Percentiles rank a stretch among this genome's conserved stretches.
These are phyloP conservation scores for Corniculantispora saksenae DNA, from an alignment of 2,329 filamentous ascomycete genomes.

Conservation along the genomic window DNA sequence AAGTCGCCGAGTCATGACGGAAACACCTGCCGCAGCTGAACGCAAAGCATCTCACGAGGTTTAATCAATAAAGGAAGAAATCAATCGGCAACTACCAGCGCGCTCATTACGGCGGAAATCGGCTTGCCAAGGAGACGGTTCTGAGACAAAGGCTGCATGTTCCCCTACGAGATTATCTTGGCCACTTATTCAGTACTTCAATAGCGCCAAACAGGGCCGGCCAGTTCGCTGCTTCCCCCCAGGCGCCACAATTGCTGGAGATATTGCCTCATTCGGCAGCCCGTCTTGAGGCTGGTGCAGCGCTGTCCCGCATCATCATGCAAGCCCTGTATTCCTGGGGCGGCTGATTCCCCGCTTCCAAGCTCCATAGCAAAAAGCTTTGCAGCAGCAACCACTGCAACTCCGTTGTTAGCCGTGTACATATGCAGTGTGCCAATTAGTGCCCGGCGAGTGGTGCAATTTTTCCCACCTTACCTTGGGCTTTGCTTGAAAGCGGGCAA, in stretches of 20 bases:
- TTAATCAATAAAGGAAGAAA: too few species aligned
- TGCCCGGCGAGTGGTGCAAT: background rate
- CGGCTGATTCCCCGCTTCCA: background rate
- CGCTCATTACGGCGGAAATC: background rate
- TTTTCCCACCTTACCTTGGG: background rate
- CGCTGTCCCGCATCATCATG: background rate
- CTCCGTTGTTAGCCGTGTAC: conserved; percentile 13
- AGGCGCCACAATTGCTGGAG: background rate
- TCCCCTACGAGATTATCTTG: background rate
- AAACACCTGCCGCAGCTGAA: too few species aligned
- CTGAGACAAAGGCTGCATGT: background rate
- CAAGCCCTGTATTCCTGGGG: background rate
- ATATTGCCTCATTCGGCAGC: conserved; percentile 3
- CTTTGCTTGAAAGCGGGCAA: background rate
- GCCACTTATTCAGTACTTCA: background rate
- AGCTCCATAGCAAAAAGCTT: conserved; percentile 1
- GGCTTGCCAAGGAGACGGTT: background rate
- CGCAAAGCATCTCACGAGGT: too few species aligned
- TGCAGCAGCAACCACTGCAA: background rate
- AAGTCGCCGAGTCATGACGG: too few species aligned
- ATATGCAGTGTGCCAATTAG: too few species aligned
- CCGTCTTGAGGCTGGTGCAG: background rate
- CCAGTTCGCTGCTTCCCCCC: background rate
- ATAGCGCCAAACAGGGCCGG: background rate
- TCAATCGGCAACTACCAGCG: too few species aligned